phyloP scores from a whole-genome alignment of 495 filamentous ascomycete species.

The Paragyromitra xinjiangensis region DNA sequence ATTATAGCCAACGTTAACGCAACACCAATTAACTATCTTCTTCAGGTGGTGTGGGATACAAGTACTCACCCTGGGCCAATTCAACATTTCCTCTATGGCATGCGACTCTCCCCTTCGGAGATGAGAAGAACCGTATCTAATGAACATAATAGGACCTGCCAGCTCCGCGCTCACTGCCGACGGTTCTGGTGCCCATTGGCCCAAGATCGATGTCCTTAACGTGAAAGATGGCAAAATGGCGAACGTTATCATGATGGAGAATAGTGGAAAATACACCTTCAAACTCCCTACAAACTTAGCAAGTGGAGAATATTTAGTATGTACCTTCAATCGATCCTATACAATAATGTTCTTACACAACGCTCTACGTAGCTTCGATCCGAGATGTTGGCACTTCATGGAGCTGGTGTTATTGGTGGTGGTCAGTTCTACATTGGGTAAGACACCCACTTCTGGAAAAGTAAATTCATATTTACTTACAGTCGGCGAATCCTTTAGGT shows the following conservation, averaged over 20 bases:
- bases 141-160: slow-evolving; percentile 17
- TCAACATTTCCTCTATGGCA: slow-evolving; percentile 58
- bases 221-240: slow-evolving; percentile 57
- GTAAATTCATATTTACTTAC: background rate
- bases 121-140: slow-evolving; percentile 47
- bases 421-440: slow-evolving; percentile 46
- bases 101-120: slow-evolving; percentile 10
- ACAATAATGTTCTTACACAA: background rate
- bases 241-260: slow-evolving; percentile 56
- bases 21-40: background rate
- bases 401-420: slow-evolving; percentile 29
- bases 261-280: slow-evolving; percentile 53
- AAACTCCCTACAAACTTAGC: slow-evolving; percentile 51
- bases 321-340: slow-evolving; percentile 6
- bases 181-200: slow-evolving; percentile 51
- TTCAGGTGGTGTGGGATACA: slow-evolving; percentile 56
- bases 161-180: slow-evolving; percentile 25
- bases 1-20: background rate
- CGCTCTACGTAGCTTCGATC: slow-evolving; percentile 51
- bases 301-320: slow-evolving; percentile 57
- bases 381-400: slow-evolving; percentile 58
- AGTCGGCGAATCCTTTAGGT: slow-evolving; percentile 42
- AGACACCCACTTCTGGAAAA: background rate
- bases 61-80: slow-evolving; percentile 59
- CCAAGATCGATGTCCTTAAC: slow-evolving; percentile 58